Evolutionary conservation across 257 asterid genomes (phyloP).

Genomic region (Mentha longifolia): DNA sequence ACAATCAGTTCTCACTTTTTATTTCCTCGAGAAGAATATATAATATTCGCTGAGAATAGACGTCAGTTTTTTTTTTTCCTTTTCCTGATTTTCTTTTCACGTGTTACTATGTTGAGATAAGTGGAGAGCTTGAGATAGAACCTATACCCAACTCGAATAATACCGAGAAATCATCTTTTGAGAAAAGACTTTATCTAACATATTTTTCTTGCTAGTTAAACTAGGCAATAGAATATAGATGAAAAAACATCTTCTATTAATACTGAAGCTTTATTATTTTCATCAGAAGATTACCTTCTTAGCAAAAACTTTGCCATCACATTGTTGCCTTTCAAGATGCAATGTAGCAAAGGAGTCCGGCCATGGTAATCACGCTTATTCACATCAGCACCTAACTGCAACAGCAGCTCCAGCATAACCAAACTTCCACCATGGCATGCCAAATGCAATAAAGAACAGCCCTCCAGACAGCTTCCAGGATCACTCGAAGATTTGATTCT

Average conservation of each 20-base stretch:
- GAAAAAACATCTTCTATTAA: constrained; percentile 4
- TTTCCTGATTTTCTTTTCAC: background rate
- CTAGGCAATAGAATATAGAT: background rate
- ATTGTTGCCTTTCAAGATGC: constrained; percentile 79
- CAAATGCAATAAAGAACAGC: constrained; percentile 83
- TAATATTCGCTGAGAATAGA: background rate
- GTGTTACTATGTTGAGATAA: background rate
- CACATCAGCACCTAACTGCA: constrained; percentile 89
- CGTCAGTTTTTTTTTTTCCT: background rate
- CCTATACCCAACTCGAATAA: background rate
- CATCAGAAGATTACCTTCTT: constrained; percentile 61
- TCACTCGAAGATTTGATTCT: constrained; percentile 46
- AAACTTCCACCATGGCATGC: constrained; percentile 76
- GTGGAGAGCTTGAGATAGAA: constrained; percentile 9
- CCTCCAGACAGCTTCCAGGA: constrained; percentile 64
- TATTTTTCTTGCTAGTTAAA: constrained; percentile 18
- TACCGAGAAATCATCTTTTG: background rate
- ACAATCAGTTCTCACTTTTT: background rate
- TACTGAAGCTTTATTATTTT: background rate
- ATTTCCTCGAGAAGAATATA: background rate
- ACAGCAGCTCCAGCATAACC: constrained; percentile 87
- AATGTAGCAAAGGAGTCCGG: constrained; percentile 90
- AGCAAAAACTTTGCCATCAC: constrained; percentile 80
- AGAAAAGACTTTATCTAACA: background rate
- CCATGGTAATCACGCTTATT: constrained; percentile 81